These are phyloP conservation scores for Sophora flavescens DNA, from an alignment of 306 rosid species.

Conservation along the genomic window DNA sequence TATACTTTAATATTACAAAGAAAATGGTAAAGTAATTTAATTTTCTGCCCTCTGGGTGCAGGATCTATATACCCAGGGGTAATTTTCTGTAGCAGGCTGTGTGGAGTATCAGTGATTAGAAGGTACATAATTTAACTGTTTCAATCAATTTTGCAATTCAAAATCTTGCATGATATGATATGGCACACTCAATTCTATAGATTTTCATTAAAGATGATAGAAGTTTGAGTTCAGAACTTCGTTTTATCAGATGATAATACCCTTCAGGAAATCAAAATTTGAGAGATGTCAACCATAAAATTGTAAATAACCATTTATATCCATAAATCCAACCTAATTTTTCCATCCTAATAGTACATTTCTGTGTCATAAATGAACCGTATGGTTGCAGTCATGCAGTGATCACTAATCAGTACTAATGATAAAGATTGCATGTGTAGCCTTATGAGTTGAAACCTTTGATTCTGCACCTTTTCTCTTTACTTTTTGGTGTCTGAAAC, in stretches of 20 bases:
- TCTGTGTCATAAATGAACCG: not conserved
- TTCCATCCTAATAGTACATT: not conserved
- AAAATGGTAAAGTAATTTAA: not conserved
- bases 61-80: slow-evolving; percentile 88
- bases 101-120: slow-evolving; percentile 87
- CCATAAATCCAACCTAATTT: not conserved
- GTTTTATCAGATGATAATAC: not conserved
- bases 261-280: not conserved
- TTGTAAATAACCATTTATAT: not conserved
- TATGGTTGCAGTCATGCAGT: not conserved
- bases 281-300: not conserved
- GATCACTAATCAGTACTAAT: not conserved
- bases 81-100: slow-evolving; percentile 79
- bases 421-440: not conserved
- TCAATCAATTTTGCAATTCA: not conserved
- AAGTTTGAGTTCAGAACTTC: not conserved
- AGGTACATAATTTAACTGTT: slow-evolving; percentile 57
- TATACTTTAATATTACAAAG: not conserved
- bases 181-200: not conserved
- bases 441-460: not conserved
- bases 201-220: not conserved
- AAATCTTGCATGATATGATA: not conserved
- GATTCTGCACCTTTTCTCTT: not conserved
- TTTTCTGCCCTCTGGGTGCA: slow-evolving; percentile 34
- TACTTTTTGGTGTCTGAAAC: not conserved